phyloP scores from a whole-genome alignment of 768 basidiomycete genomes.

The Phallus indusiatus region DNA sequence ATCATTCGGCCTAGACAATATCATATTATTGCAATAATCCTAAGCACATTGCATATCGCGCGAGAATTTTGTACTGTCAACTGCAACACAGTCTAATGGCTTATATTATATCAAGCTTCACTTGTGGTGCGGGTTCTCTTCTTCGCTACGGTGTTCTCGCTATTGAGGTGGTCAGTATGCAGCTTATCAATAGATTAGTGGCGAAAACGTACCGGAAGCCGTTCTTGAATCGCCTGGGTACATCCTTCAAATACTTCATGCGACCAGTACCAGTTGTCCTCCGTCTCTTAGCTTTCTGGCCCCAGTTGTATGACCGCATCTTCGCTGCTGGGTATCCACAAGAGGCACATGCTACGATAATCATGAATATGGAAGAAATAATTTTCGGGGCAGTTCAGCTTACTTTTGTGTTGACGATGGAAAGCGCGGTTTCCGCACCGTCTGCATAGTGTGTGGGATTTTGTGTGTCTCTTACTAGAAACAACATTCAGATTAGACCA shows the following conservation, averaged over 20 bases:
- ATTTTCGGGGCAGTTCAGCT: constrained; percentile 18
- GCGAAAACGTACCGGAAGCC: constrained; percentile 67
- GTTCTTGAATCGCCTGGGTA: constrained; percentile 96
- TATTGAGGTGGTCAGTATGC: constrained; percentile 20
- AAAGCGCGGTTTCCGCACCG: constrained; percentile 93
- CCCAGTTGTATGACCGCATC: constrained; percentile 95
- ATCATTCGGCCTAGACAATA: not conserved
- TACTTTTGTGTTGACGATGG: constrained; percentile 98
- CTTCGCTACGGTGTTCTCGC: constrained; percentile 87
- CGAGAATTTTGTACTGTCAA: not conserved
- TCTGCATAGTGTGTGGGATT: constrained; percentile 94
- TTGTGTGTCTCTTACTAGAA: constrained; percentile 89
- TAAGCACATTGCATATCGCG: not conserved
- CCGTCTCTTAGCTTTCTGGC: constrained; percentile 97
- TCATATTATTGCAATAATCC: not conserved
- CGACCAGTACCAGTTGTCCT: constrained; percentile 98
- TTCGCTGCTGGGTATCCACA: constrained; percentile 97
- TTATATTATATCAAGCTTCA: constrained; percentile 10
- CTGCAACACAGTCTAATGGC: not conserved
- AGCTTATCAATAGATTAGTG: not conserved
- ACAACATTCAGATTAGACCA: constrained; percentile 4
- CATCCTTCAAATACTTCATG: constrained; percentile 88
- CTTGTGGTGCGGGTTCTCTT: constrained; percentile 62
- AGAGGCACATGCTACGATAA: constrained; percentile 69
- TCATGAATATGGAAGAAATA: constrained; percentile 4